phyloP scores from a whole-genome alignment of 2,329 filamentous ascomycete genomes.

The Rhynchosporium graminicola region DNA sequence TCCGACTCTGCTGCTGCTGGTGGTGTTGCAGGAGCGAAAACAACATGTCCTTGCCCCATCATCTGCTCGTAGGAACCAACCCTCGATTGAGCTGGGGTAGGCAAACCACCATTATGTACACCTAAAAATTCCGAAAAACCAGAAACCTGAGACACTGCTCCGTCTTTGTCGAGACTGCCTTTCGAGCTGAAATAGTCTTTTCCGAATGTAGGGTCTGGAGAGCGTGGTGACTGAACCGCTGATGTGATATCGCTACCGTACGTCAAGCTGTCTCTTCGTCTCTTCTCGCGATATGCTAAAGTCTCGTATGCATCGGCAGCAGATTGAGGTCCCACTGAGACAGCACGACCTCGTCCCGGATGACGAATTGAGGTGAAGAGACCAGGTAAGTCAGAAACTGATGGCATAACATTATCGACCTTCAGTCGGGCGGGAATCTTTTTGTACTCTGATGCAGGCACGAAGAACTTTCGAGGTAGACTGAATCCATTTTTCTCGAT shows the following conservation, averaged over 20 bases:
- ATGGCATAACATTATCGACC: conserved; percentile 86
- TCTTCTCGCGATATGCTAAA: conserved; percentile 81
- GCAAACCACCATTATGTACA: conserved; percentile 43
- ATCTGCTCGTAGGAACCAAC: conserved; percentile 69
- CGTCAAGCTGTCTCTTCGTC: conserved; percentile 57
- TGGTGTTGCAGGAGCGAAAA: conserved; percentile 39
- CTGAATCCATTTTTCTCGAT: conserved; percentile 78
- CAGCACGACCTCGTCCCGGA: conserved; percentile 72
- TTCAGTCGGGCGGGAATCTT: conserved; percentile 72
- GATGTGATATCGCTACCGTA: conserved; percentile 24
- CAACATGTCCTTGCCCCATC: conserved; percentile 67
- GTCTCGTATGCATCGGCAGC: conserved; percentile 96
- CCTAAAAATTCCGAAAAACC: conserved; percentile 51
- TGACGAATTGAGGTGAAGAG: conserved; percentile 82
- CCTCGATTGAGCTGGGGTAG: conserved; percentile 48
- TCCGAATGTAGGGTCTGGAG: conserved; percentile 6
- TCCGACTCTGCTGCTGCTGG: conserved; percentile 37
- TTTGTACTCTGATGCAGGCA: conserved; percentile 86
- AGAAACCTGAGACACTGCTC: conserved; percentile 34
- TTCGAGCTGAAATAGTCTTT: conserved; percentile 25
- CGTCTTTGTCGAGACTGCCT: conserved; percentile 29
- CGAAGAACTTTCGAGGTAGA: conserved; percentile 87
- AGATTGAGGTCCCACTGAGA: conserved; percentile 92
- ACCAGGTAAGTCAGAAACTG: conserved; percentile 81
- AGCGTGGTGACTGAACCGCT: conserved; percentile 24